Conservation (phyloP, 495 filamentous ascomycete species). For the Daldinia decipiens region DNA sequence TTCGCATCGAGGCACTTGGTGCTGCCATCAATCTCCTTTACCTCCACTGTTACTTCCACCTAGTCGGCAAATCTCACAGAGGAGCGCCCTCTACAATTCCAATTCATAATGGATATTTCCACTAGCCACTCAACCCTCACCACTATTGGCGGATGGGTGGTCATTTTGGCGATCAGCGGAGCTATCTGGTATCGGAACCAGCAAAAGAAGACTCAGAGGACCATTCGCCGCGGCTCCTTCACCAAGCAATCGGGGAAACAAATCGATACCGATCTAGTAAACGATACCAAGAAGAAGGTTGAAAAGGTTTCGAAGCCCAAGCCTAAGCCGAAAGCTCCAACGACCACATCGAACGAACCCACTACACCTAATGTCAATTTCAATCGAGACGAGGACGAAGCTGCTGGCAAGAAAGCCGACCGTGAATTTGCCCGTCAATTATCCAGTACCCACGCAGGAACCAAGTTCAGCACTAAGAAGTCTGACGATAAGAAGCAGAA, state of each 20-base stretch:
- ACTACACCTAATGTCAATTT: conserved; percentile 28
- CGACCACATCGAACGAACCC: conserved; percentile 31
- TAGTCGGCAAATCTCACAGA: conserved; percentile 17
- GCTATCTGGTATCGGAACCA: conserved; percentile 42
- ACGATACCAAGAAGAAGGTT: conserved; percentile 45
- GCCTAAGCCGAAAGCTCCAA: conserved; percentile 45
- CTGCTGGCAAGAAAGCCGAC: conserved; percentile 67
- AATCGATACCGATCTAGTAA: conserved; percentile 47
- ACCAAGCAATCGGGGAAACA: conserved; percentile 47
- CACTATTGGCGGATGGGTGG: conserved; percentile 65
- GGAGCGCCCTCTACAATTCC: conserved; percentile 4
- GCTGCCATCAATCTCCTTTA: conserved; percentile 25
- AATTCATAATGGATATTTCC: conserved; percentile 53
- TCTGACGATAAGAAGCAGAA: conserved; percentile 68
- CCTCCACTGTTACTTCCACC: conserved; percentile 9
- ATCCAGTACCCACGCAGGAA: conserved; percentile 71
- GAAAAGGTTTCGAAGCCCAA: conserved; percentile 46
- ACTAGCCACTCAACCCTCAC: conserved; percentile 51
- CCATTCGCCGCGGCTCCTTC: conserved; percentile 39
- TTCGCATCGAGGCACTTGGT: conserved; percentile 31
- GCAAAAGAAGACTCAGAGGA: conserved; percentile 56
- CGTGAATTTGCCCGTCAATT: conserved; percentile 79
- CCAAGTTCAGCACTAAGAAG: conserved; percentile 64
- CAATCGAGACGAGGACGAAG: conserved; percentile 42
- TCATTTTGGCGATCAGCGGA: conserved; percentile 63